phyloP scores from a whole-genome alignment of 2,329 filamentous ascomycete species.

The Colletotrichum camelliae region DNA sequence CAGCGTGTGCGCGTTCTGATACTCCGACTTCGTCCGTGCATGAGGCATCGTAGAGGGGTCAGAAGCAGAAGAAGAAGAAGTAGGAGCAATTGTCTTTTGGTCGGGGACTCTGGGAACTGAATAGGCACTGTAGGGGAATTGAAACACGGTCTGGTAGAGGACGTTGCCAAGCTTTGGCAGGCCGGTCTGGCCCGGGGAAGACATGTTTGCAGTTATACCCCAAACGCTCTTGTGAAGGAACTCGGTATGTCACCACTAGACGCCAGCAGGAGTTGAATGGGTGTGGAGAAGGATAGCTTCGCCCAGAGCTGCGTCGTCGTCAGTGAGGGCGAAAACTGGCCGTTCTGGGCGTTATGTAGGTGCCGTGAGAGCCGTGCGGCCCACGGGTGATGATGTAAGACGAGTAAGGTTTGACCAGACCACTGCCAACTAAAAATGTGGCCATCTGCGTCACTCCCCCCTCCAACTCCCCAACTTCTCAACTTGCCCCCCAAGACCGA shows the following conservation, averaged over 20 bases:
- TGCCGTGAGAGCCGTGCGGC: background rate
- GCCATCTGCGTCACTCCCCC: background rate
- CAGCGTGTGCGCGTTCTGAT: background rate
- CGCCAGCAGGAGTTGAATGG: background rate
- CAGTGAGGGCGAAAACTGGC: background rate
- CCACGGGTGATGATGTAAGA: background rate
- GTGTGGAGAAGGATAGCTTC: background rate
- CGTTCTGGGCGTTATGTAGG: background rate
- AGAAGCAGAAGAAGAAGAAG: background rate
- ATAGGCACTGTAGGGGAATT: background rate
- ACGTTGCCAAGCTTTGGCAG: background rate
- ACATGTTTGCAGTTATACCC: background rate
- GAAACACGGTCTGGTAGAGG: background rate
- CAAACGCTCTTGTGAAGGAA: too few species aligned
- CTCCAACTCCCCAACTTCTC: background rate
- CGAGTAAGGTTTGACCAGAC: background rate
- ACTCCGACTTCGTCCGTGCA: background rate
- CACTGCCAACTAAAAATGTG: background rate
- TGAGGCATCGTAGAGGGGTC: background rate
- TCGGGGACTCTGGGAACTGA: background rate
- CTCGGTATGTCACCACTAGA: too few species aligned
- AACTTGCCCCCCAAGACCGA: background rate
- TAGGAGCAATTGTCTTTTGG: background rate
- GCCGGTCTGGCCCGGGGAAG: background rate
- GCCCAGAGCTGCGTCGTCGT: background rate